Conservation (phyloP, 2,329 filamentous ascomycete species). For the Diaporthe ampelina region DNA sequence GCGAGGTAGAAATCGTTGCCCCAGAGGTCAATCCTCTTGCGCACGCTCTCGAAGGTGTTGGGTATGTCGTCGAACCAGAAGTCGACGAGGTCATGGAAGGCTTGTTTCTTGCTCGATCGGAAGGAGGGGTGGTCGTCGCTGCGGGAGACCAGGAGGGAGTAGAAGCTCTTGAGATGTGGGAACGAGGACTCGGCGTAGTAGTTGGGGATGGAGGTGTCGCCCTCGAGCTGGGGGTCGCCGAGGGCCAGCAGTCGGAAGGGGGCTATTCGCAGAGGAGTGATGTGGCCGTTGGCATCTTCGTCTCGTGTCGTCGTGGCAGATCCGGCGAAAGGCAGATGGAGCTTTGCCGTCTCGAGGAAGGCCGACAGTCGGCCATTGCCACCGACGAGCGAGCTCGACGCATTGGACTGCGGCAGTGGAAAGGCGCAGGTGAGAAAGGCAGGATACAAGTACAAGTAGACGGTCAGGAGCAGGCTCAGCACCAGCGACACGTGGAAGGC, state of each 20-base stretch:
- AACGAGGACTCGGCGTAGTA: constrained; percentile 63
- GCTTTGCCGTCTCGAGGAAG: constrained; percentile 56
- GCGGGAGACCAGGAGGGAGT: constrained; percentile 56
- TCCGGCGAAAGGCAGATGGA: constrained; percentile 56
- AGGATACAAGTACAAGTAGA: constrained; percentile 91
- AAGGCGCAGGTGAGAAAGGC: constrained; percentile 85
- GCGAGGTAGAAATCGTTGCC: constrained; percentile 96
- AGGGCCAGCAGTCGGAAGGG: constrained; percentile 90
- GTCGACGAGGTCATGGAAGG: constrained; percentile 71
- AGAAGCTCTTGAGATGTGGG: constrained; percentile 64
- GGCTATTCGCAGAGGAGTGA: constrained; percentile 58
- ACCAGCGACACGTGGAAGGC: constrained; percentile 76
- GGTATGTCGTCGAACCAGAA: constrained; percentile 78
- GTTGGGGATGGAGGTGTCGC: constrained; percentile 84
- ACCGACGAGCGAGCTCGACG: constrained; percentile 24
- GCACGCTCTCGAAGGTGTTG: constrained; percentile 73
- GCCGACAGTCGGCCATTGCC: constrained; percentile 45
- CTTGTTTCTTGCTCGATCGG: constrained; percentile 65
- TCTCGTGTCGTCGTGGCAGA: constrained; percentile 41
- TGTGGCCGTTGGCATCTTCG: constrained; percentile 41
- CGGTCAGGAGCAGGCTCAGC: constrained; percentile 70
- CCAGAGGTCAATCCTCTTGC: constrained; percentile 88
- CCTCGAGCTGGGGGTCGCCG: constrained; percentile 94
- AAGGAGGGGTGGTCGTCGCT: constrained; percentile 53
- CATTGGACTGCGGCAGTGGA: constrained; percentile 64